Evolutionary conservation across 2,329 filamentous ascomycete genomes (phyloP).

Genomic region (Penicillium glabrum): DNA sequence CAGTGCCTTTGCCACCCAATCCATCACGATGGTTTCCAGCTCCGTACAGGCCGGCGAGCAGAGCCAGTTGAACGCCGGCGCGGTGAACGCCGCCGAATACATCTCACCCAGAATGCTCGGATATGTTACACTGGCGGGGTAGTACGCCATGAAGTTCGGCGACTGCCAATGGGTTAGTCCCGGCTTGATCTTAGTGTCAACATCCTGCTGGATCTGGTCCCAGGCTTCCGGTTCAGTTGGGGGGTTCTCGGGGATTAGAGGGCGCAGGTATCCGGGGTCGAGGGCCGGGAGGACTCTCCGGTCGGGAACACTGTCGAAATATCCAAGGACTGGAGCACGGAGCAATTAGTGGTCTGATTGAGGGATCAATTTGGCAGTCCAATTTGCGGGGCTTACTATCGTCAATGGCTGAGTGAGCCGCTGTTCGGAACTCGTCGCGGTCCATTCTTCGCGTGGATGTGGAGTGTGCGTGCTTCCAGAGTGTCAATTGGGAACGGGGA

Average conservation of each 20-base stretch:
- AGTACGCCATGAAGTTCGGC: conserved; percentile 95
- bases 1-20: conserved; percentile 82
- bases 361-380: neutral
- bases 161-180: conserved; percentile 94
- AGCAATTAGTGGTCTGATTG: neutral
- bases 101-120: conserved; percentile 87
- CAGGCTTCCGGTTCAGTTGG: conserved; percentile 67
- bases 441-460: conserved; percentile 60
- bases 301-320: conserved; percentile 73
- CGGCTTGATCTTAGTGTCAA: conserved; percentile 83
- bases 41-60: conserved; percentile 91
- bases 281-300: conserved; percentile 75
- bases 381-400: conserved; percentile 61
- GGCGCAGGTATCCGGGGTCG: conserved; percentile 79
- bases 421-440: conserved; percentile 71
- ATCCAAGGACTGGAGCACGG: conserved; percentile 65
- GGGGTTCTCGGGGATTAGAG: conserved; percentile 72
- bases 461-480: neutral
- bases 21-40: conserved; percentile 86
- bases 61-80: conserved; percentile 95
- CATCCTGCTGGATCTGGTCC: conserved; percentile 76
- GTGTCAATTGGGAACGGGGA: neutral
- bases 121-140: conserved; percentile 77
- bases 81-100: conserved; percentile 84
- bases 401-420: conserved; percentile 75